phyloP scores from a whole-genome alignment of 371 early-diverging fungal genomes.

The Lichtheimia ramosa region DNA sequence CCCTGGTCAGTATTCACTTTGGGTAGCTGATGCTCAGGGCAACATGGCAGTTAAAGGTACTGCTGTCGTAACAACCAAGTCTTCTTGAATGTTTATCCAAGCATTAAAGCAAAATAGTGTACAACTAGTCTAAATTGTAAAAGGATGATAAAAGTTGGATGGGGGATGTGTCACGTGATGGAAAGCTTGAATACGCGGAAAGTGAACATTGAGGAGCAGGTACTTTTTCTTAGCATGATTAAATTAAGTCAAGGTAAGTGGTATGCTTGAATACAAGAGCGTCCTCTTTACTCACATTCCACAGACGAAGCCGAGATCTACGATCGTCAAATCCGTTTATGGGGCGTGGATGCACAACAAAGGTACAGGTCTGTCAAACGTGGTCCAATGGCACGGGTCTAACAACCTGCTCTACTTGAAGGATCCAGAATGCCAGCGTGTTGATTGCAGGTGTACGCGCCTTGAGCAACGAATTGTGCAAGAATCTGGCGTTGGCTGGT shows the following conservation, averaged over 20 bases:
- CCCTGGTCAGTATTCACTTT: conserved; percentile 59
- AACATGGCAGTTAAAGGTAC: conserved; percentile 78
- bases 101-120: no score
- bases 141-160: no score
- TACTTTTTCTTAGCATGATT: no score
- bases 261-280: no score
- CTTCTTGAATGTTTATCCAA: no score
- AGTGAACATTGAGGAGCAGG: no score
- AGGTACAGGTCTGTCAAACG: conserved; percentile 31
- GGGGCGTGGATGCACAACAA: conserved; percentile 93
- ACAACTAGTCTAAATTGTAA: no score
- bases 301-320: conserved; percentile 89
- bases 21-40: conserved; percentile 66
- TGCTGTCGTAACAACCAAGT: conserved; percentile 8
- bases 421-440: conserved; percentile 77
- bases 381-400: background rate
- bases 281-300: background rate
- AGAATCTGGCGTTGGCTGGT: conserved; percentile 91
- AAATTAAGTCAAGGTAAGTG: no score
- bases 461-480: conserved; percentile 78
- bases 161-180: no score
- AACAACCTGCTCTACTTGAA: conserved; percentile 21
- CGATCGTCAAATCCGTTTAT: conserved; percentile 94
- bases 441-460: conserved; percentile 70
- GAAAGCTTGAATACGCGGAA: no score